Evolutionary conservation across 768 basidiomycete genomes (phyloP).

Genomic region (Russula abietina): DNA sequence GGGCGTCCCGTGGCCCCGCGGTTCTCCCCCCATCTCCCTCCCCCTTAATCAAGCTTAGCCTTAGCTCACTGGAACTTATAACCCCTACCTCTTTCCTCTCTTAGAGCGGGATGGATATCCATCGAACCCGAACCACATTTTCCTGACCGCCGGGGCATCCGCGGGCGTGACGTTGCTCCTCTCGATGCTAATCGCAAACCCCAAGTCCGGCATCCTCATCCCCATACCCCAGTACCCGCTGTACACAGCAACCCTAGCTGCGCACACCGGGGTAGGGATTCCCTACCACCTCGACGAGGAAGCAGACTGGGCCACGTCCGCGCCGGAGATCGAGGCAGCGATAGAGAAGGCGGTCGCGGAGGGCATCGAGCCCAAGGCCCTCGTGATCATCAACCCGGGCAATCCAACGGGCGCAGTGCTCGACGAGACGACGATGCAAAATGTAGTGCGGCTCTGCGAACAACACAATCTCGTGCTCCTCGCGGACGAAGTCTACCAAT

Average conservation of each 20-base stretch:
- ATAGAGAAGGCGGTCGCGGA: conserved; percentile 58
- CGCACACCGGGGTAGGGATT: conserved; percentile 69
- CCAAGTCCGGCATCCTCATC: conserved; percentile 75
- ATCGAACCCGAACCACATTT: conserved; percentile 77
- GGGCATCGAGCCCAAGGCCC: conserved; percentile 64
- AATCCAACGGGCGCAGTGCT: conserved; percentile 94
- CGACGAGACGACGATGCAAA: conserved; percentile 58
- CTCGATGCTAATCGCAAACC: conserved; percentile 66
- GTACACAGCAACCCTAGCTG: conserved; percentile 91
- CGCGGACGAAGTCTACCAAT: conserved; percentile 98
- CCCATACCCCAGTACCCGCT: conserved; percentile 98
- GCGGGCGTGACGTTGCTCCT: conserved; percentile 87
- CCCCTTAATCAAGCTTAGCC: neutral
- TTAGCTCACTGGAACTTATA: neutral
- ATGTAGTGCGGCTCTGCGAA: conserved; percentile 80
- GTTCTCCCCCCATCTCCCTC: neutral
- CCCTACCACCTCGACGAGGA: conserved; percentile 88
- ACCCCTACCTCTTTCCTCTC: neutral
- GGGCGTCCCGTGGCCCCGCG: neutral
- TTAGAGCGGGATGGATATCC: conserved; percentile 88
- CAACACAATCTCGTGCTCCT: conserved; percentile 80
- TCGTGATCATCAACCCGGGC: conserved; percentile 98
- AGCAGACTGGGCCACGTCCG: conserved; percentile 76
- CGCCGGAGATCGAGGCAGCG: conserved; percentile 56
- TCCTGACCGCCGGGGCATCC: conserved; percentile 92